Base-by-base conservation (phyloP, 345 rosid species). In the Linum lewisii region DNA sequence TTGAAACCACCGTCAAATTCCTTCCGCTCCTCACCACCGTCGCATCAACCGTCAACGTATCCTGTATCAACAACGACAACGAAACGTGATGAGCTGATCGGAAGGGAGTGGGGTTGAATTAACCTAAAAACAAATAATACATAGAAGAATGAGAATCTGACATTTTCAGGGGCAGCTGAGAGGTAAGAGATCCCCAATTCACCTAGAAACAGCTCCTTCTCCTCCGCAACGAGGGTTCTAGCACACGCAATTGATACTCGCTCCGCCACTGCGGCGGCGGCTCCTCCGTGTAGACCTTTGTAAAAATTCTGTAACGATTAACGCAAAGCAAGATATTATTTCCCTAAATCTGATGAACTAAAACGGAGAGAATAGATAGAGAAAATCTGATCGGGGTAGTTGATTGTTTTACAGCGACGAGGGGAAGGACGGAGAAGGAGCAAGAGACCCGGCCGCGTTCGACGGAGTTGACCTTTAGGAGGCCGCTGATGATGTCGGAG, bases 1-100 rank as follows among this genome's bases (percentile, higher is more conserved):
- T 58, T 7, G 70, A 68, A 59, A 87, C 83, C 19, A 81, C 76
- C 3, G 85, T 81, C 64, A 87, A 49, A 60, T 85, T 87, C 64
- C 84, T 87, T 68, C 95, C 95, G n/a, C 83, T 79, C 76, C 83
- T 80, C 59, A 79, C 78, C 19, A 83, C 69, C 8, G 84, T 66
- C 45, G 75, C 95, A 5, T 90, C 84, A 20, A 83, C 77, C 22
- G 75, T 51, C 78, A 85, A 18, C 73, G 74, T 81, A 36, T 62
- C 68, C 95, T 85, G 78, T 57, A 34, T 29, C 2, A 14, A 37
- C 42, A 22, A 42, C 47, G 15, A 42, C 15, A 42, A 4, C 47
- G 14, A 29, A 29, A 29, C 5, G 16, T 4, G 18, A 42, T 42
- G 47, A 11, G 13, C 16, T 42, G 9, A 7, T 42, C 47, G 47